These are phyloP conservation scores for Suaeda aralocaspica DNA, from an alignment of 148 eudicot genomes.

Conservation along the genomic window DNA sequence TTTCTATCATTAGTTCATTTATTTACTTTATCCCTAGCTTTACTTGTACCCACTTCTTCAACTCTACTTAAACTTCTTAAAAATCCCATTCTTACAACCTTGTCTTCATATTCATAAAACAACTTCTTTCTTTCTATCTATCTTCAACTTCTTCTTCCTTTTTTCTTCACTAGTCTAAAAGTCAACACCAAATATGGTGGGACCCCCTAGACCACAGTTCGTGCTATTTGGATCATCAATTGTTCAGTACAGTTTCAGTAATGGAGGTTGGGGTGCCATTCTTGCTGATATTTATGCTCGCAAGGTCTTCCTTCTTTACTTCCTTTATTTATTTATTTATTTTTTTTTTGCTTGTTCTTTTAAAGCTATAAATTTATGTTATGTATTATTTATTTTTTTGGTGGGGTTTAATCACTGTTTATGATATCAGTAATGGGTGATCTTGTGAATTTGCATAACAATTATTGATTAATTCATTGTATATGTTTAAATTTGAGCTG, in stretches of 20 bases:
- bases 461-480: neutral
- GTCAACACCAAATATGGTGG: constrained; percentile 41
- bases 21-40: too few species aligned
- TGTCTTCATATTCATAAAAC: neutral
- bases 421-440: neutral
- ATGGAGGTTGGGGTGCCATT: constrained; percentile 94
- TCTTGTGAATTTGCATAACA: neutral
- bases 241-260: constrained; percentile 76
- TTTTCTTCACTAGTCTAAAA: too few species aligned
- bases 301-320: constrained; percentile 42
- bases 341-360: neutral
- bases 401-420: neutral
- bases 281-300: constrained; percentile 86
- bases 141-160: neutral
- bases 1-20: too few species aligned
- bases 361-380: neutral
- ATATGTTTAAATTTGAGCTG: neutral
- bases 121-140: neutral
- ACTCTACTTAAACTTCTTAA: too few species aligned
- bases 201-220: constrained; percentile 67
- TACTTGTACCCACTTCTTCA: too few species aligned
- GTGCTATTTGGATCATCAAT: constrained; percentile 97
- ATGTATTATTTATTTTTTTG: too few species aligned
- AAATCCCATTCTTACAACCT: too few species aligned
- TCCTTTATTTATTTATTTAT: neutral